Evolutionary conservation across 1,139 yeast species (phyloP).

Genomic region (Pichia sp.): DNA sequence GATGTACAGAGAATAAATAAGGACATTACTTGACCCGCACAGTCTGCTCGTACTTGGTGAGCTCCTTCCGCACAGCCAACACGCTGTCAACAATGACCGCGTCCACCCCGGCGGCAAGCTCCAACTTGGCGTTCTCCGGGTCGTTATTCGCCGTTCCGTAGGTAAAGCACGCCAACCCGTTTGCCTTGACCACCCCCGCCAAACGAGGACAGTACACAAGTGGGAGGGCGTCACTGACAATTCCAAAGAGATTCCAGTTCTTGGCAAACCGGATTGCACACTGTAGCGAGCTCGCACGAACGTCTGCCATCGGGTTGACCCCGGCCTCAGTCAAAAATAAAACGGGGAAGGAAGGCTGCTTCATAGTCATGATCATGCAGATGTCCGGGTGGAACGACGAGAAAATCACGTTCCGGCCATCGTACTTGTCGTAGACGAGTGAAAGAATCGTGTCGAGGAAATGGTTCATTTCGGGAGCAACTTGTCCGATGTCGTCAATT

Average conservation of each 20-base stretch:
- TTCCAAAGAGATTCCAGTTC: constrained; percentile 88
- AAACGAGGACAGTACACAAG: constrained; percentile 83
- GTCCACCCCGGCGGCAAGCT: constrained; percentile 93
- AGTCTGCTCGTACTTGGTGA: constrained; percentile 40
- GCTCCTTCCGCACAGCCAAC: constrained; percentile 83
- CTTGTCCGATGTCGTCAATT: constrained; percentile 80
- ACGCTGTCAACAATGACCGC: constrained; percentile 97
- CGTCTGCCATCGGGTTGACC: constrained; percentile 77
- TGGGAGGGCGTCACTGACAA: constrained; percentile 86
- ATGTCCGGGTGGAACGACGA: constrained; percentile 95
- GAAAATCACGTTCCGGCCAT: constrained; percentile 82
- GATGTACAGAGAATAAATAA: neutral
- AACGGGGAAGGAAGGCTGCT: constrained; percentile 91
- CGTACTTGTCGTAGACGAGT: constrained; percentile 71
- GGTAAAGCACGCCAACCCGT: constrained; percentile 90
- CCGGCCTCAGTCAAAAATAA: constrained; percentile 89
- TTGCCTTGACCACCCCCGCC: constrained; percentile 81
- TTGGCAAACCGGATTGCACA: constrained; percentile 89
- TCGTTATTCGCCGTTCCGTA: constrained; percentile 84
- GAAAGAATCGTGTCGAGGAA: constrained; percentile 85
- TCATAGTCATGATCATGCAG: constrained; percentile 77
- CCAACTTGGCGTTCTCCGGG: constrained; percentile 79
- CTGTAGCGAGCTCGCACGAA: constrained; percentile 82
- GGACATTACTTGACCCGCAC: neutral
- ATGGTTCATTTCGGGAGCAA: constrained; percentile 77